Percentiles rank a stretch among this genome's conserved stretches.
phyloP scores from a whole-genome alignment of 768 basidiomycete genomes.

The Tylopilus felleus region DNA sequence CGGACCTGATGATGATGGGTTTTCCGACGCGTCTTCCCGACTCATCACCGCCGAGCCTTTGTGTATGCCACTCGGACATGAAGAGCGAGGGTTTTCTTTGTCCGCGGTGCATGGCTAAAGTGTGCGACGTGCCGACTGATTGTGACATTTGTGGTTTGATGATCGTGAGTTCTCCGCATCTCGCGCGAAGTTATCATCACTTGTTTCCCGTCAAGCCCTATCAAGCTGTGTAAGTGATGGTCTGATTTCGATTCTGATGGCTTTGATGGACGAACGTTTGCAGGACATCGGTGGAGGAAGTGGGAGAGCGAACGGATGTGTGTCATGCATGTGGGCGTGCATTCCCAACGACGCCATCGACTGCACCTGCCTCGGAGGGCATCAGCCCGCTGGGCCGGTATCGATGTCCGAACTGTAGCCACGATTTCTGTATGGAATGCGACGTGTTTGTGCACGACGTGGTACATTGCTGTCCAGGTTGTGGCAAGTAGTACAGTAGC shows the following conservation, averaged over 20 bases:
- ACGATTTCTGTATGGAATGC: slow-evolving; percentile 94
- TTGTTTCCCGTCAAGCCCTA: slow-evolving; percentile 92
- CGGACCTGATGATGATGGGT: slow-evolving; percentile 99
- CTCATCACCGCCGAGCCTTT: slow-evolving; percentile 77
- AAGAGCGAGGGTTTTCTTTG: slow-evolving; percentile 94
- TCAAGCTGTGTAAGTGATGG: slow-evolving; percentile 66
- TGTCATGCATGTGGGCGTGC: slow-evolving; percentile 81
- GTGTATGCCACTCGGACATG: slow-evolving; percentile 91
- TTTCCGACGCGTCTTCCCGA: slow-evolving; percentile 92
- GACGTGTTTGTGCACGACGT: slow-evolving; percentile 96
- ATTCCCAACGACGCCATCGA: slow-evolving; percentile 50
- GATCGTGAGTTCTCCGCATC: slow-evolving; percentile 96
- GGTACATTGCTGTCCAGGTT: slow-evolving; percentile 91
- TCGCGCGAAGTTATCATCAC: slow-evolving; percentile 94
- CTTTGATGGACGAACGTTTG: background rate
- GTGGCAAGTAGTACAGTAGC: slow-evolving; percentile 46
- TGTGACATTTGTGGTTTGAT: slow-evolving; percentile 96
- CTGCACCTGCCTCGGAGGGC: slow-evolving; percentile 50
- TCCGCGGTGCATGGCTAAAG: slow-evolving; percentile 87
- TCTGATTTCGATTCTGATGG: slow-evolving; percentile 1
- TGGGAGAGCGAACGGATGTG: slow-evolving; percentile 30
- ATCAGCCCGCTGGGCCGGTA: slow-evolving; percentile 86
- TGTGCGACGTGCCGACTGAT: slow-evolving; percentile 98
- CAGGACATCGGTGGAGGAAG: slow-evolving; percentile 41
- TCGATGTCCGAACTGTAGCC: slow-evolving; percentile 77